Evolutionary conservation across 495 filamentous ascomycete species (phyloP).

Genomic region (Pyrenula aspistea): DNA sequence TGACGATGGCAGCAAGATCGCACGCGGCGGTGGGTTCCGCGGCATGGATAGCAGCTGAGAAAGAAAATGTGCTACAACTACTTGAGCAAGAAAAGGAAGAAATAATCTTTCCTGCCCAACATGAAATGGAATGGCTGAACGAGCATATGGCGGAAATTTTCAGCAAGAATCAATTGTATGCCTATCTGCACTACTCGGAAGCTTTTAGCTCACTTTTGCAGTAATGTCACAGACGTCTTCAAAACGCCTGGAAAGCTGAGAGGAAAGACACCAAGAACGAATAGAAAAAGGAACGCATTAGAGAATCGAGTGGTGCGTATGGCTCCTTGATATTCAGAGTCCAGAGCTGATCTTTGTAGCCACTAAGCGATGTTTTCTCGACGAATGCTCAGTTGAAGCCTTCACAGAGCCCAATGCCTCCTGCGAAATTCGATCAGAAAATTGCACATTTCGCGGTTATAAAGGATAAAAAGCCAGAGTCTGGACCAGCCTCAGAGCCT

Average conservation of each 20-base stretch:
- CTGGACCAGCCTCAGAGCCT: slow-evolving; percentile 13
- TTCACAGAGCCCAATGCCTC: slow-evolving; percentile 6
- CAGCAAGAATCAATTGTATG: slow-evolving; percentile 69
- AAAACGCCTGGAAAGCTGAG: slow-evolving; percentile 92
- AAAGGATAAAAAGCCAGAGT: slow-evolving; percentile 3
- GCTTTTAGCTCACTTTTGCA: slow-evolving; percentile 12
- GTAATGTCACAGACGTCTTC: slow-evolving; percentile 82
- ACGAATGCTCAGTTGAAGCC: slow-evolving; percentile 12
- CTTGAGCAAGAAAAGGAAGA: slow-evolving; percentile 71
- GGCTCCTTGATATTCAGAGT: slow-evolving; percentile 3
- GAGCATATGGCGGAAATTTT: slow-evolving; percentile 96
- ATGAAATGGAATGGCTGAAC: slow-evolving; percentile 92
- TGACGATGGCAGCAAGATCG: slow-evolving; percentile 34
- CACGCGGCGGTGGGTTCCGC: slow-evolving; percentile 50
- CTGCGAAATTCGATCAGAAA: slow-evolving; percentile 10
- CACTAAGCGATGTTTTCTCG: slow-evolving; percentile 73
- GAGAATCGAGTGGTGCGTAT: slow-evolving; percentile 57
- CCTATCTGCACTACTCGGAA: slow-evolving; percentile 21
- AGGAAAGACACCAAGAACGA: slow-evolving; percentile 84
- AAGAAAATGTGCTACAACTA: slow-evolving; percentile 48
- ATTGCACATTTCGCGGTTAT: slow-evolving; percentile 16
- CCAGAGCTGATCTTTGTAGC: slow-evolving; percentile 33
- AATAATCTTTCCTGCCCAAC: slow-evolving; percentile 74
- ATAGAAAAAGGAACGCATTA: slow-evolving; percentile 51
- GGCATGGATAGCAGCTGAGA: slow-evolving; percentile 56